Base-by-base conservation (phyloP, 805 yeast species). In the Candida lessepsii region DNA sequence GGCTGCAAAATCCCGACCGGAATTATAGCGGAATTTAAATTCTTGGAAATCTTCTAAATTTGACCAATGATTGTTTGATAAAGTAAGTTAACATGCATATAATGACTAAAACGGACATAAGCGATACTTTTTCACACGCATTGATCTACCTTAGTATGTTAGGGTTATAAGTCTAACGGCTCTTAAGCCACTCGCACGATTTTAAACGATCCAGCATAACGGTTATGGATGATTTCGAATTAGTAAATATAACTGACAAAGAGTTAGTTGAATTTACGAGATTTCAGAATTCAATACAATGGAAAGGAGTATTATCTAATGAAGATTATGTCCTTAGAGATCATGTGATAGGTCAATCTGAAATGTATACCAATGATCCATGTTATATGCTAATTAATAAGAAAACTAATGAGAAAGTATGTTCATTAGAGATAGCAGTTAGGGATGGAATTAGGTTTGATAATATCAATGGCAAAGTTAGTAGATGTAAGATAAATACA, bases 291-390 rank as follows among this genome's bases (percentile, higher is more conserved):
- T 50, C 67, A 2, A 50, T 39, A 3, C 46, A 65, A 2, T 70
- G 75, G 75, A 61, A 46, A 40, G 68, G 67, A 16, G 49, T 47
- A n/a, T 57, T 70, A 29, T 44, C 63, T 5, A 39, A 36, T 3
- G 53, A 63, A 8, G 65, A 66, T 26, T 70, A 69, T 43, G 54
- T 64, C 15, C 44, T 49, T 7, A 48, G 75, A 44, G 75, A 70
- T 41, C 21, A 34, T 13, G 54, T 54, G 5, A 50, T 67, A 40
- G 56, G 63, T 2, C 55, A 58, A 42, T 15, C 46, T 28, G 49
- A 32, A 33, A 32, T 39, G 41, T 31, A 18, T 2, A 32, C 26
- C 7, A 42, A 43, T 10, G 20, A 50, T 9, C 40, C 41, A 17
- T 65, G 65, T 6, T 60, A 60, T 37, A 51, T 53, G 32, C 51